Base-by-base conservation (phyloP, 805 yeast genomes). In the Candida boleticola region DNA sequence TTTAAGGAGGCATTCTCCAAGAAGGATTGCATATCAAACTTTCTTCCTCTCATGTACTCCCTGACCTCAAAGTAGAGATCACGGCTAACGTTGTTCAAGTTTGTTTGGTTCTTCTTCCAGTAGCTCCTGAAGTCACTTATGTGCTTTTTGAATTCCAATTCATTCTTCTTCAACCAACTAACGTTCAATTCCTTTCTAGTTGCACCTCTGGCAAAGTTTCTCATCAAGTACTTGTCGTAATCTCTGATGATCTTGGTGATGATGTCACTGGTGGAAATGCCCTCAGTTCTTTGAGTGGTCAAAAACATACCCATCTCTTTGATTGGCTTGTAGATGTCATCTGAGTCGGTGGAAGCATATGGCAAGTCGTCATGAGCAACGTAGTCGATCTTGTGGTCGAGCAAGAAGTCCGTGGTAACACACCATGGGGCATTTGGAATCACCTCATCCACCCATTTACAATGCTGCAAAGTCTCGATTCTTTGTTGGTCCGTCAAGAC, bases 341-440 rank as follows among this genome's bases (percentile, higher is more conserved):
- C 97, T 29, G 82, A 74, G 46, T 83, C 96, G n/a, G 80, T 81
- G 19, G 92, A 81, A 1, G 87, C 96, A 60, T 93, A 93, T 0
- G 99, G 99, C 48, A 89, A 70, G 63, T 93, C 98, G 67, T 93
- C 99, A 64, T 93, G 99, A 2, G 99, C 99, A 46, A 92, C 97
- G 56, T 89, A 93, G 63, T 93, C 99, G 51, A 93, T 89, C 41
- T 81, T 71, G 64, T 93, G 96, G 52, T 84, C 65, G 37, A 70
- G 70, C 50, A 93, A 65, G 54, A 93, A 93, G 35, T 84, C 89
- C 41, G 89, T 79, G 2, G 89, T 85, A 21, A 93, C 89, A 52
- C 85, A 79, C 99, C 99, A 93, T 11, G 99, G 99, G 1, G 97
- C 96, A 61, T 87, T 73, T 22, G 92, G 89, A 41, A 93, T 74